A percentile compares a stretch with the other conserved stretches of the same genome.
These are phyloP conservation scores for Cordyceps cicadae DNA, from an alignment of 2,329 filamentous ascomycete genomes.

Conservation along the genomic window DNA sequence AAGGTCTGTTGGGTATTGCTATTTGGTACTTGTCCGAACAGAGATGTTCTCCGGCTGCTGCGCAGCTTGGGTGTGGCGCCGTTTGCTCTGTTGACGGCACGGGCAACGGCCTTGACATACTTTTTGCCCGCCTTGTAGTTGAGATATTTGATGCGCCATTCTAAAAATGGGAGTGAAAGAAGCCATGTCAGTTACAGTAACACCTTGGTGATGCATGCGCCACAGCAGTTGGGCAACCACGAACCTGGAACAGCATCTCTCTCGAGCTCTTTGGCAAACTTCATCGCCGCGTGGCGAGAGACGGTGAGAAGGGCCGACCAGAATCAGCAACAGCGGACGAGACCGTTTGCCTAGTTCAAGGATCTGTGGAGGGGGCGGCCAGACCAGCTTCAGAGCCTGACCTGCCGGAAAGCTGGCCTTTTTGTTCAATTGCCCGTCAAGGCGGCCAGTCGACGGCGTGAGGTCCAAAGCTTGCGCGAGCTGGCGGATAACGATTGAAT, in stretches of 20 bases:
- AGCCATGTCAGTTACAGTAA: conserved; percentile 1
- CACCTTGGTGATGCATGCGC: background rate
- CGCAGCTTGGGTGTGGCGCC: conserved; percentile 37
- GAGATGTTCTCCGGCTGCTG: conserved; percentile 12
- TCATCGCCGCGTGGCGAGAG: conserved; percentile 36
- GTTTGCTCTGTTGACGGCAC: conserved; percentile 59
- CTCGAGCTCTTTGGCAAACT: conserved; percentile 71
- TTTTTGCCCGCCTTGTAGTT: conserved; percentile 96
- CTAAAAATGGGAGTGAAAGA: conserved; percentile 26
- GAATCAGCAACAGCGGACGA: conserved; percentile 10
- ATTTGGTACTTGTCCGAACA: conserved; percentile 9
- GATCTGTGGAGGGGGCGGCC: background rate
- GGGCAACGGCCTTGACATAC: conserved; percentile 72
- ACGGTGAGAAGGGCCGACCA: background rate
- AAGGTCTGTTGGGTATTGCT: conserved; percentile 9
- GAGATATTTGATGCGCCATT: conserved; percentile 92
- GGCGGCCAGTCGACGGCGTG: background rate
- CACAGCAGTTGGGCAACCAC: conserved; percentile 13
- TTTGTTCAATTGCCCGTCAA: background rate
- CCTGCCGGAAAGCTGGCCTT: background rate
- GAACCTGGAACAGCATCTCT: conserved; percentile 75
- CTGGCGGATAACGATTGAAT: background rate
- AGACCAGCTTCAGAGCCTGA: background rate
- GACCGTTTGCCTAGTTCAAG: background rate
- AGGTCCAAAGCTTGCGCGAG: background rate